Conservation (phyloP, 108 stramenopile genomes). For the Skeletonema grethae region DNA sequence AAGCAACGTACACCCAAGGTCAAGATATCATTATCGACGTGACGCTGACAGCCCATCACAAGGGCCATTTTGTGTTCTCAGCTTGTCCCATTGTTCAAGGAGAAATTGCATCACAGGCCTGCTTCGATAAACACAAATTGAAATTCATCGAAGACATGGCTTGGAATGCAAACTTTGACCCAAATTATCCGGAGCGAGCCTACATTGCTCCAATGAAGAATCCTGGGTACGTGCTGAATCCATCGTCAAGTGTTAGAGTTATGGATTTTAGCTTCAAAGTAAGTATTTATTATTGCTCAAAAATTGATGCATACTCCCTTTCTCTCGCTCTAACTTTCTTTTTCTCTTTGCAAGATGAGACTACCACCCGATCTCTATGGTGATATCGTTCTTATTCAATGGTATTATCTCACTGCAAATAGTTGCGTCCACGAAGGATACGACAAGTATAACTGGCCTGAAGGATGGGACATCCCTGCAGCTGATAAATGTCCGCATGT, state of each 20-base stretch:
- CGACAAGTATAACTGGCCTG: constrained; percentile 46
- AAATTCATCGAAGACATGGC: constrained; percentile 58
- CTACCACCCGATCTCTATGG: constrained; percentile 63
- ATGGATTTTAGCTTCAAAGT: constrained; percentile 37
- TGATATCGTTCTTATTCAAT: constrained; percentile 69
- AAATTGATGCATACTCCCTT: too few relatives aligned
- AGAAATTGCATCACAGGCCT: constrained; percentile 53
- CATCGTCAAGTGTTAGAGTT: constrained; percentile 16
- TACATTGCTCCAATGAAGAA: constrained; percentile 53
- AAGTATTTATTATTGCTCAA: too few relatives aligned
- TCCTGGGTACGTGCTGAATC: constrained; percentile 28
- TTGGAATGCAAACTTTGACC: constrained; percentile 49
- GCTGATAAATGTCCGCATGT: constrained; percentile 23
- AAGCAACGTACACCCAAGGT: constrained; percentile 49
- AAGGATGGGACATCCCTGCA: constrained; percentile 13
- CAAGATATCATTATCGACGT: constrained; percentile 49
- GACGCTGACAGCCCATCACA: constrained; percentile 63
- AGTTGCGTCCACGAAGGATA: constrained; percentile 48
- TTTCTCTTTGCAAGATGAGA: constrained; percentile 12
- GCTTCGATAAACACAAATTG: constrained; percentile 57
- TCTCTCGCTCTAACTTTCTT: too few relatives aligned
- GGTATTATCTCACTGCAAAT: constrained; percentile 65
- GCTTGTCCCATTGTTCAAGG: constrained; percentile 55
- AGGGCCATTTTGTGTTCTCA: constrained; percentile 60
- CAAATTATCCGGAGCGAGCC: constrained; percentile 56